phyloP scores from a whole-genome alignment of 2,329 filamentous ascomycete genomes.

The Coniochaeta pulveracea region DNA sequence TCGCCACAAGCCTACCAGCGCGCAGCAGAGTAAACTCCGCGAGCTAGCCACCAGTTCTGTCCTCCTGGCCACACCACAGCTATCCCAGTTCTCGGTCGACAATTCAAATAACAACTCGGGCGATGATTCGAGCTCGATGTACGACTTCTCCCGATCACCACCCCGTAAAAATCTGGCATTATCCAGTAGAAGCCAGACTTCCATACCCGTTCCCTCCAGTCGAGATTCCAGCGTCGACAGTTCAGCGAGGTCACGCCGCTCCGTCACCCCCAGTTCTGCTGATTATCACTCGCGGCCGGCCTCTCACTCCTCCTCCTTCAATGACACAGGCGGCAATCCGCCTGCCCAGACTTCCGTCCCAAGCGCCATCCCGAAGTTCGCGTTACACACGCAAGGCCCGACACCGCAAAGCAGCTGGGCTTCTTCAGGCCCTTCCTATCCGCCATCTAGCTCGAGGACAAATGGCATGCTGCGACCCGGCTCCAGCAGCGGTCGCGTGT shows the following conservation, averaged over 20 bases:
- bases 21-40: constrained; percentile 67
- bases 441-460: constrained; percentile 14
- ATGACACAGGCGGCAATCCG: constrained; percentile 5
- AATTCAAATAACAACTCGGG: constrained; percentile 31
- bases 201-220: constrained; percentile 33
- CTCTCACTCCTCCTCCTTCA: not conserved
- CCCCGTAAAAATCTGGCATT: too few species aligned
- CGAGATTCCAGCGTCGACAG: constrained; percentile 41
- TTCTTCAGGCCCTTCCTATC: not conserved
- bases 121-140: constrained; percentile 45
- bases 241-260: constrained; percentile 30
- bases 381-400: constrained; percentile 20
- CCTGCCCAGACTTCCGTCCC: constrained; percentile 12
- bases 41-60: constrained; percentile 75
- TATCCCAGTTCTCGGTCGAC: constrained; percentile 20
- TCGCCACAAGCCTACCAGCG: constrained; percentile 70
- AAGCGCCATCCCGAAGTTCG: constrained; percentile 16
- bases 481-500: constrained; percentile 1
- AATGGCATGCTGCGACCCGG: constrained; percentile 9
- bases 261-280: constrained; percentile 2
- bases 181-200: too few species aligned
- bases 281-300: not conserved
- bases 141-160: constrained; percentile 48
- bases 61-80: constrained; percentile 36
- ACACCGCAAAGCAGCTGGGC: constrained; percentile 12